Percentiles rank a stretch among this genome's conserved stretches.
These are phyloP conservation scores for Closterium sp. DNA, from an alignment of 139 green algal genomes.

Conservation along the genomic window DNA sequence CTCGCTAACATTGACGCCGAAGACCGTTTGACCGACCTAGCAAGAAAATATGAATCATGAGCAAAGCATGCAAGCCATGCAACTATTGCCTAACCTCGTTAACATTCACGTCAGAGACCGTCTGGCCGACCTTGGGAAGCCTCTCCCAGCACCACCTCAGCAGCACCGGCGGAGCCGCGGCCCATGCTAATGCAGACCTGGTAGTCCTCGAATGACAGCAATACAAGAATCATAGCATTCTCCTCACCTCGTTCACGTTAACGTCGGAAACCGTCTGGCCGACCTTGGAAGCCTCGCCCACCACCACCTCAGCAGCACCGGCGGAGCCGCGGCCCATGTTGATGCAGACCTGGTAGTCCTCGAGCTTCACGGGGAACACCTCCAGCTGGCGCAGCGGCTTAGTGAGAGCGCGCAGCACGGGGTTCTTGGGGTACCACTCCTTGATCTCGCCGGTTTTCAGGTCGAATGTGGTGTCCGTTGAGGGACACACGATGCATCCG, in stretches of 20 bases:
- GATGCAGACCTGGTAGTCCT: slow-evolving; percentile 24
- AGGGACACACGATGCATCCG: slow-evolving; percentile 89
- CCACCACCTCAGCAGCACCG: slow-evolving; percentile 15
- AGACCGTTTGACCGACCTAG: too few species aligned
- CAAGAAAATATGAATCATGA: too few species aligned
- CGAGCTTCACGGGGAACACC: slow-evolving; percentile 35
- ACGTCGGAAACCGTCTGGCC: slow-evolving; percentile 28
- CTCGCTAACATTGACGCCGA: too few species aligned
- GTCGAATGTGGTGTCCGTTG: slow-evolving; percentile 81
- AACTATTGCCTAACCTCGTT: slow-evolving; percentile 25
- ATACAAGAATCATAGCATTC: too few species aligned
- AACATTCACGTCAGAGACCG: slow-evolving; percentile 19
- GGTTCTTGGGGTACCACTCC: slow-evolving; percentile 65
- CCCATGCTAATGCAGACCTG: slow-evolving; percentile 9
- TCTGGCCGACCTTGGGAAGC: slow-evolving; percentile 21
- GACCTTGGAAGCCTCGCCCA: slow-evolving; percentile 11
- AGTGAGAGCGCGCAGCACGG: slow-evolving; percentile 16
- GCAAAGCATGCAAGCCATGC: too few species aligned
- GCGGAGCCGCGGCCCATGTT: not conserved
- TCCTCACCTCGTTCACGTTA: slow-evolving; percentile 14
- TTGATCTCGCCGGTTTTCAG: slow-evolving; percentile 88
- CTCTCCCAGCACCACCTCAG: slow-evolving; percentile 21
- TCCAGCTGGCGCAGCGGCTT: not conserved
- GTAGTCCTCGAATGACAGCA: slow-evolving; percentile 28
- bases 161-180: not conserved